Evolutionary conservation across 192 early-diverging fungal species (phyloP), one percentile per base, ranked within the genome.

Genomic region (Coemansia sp.): DNA sequence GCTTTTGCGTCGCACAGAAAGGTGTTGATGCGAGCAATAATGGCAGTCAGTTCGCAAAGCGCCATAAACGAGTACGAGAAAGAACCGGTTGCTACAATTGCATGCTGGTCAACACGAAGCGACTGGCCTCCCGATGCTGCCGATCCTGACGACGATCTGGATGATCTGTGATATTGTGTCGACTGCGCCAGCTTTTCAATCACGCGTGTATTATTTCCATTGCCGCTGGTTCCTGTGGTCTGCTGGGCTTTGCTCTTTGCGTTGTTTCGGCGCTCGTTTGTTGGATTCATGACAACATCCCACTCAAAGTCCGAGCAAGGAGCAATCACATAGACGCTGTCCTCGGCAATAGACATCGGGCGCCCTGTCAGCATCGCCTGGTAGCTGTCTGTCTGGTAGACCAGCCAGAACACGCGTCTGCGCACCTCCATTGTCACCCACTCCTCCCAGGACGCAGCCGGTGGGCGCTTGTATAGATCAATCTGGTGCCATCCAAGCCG

Each of bases 61-160:
- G 75, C 68, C 80, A 83, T 83, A n/a, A 83, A 83, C 63, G 80
- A 83, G 63, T 74, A 74, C 42, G 80, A 83, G 49, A 83, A 83
- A 0, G 80, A 75, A 26, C 80, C 80, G 0, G 80, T 83, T 12
- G 80, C 80, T n/a, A 83, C 80, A 9, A 83, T 77, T 21, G 52
- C 63, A 54, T 67, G 52, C 59, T 67, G 71, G 58, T 71, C 72
- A 19, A 77, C 71, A 7, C 69, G 65, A 58, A 74, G 18, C 15
- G 74, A 64, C 40, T 65, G 67, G 16, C 58, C 56, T 15, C 71
- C 42, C 39, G 80, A 73, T 23, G 70, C 7, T 1, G 64, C 58
- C 37, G 79, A 75, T 3, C 61, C 75, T 0, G 75, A 71, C 5
- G 80, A 69, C 18, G 77, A 75, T 3, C 63, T 61, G 23, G 77